phyloP scores from a whole-genome alignment of 2,329 filamentous ascomycete genomes.

The Pseudopithomyces chartarum region DNA sequence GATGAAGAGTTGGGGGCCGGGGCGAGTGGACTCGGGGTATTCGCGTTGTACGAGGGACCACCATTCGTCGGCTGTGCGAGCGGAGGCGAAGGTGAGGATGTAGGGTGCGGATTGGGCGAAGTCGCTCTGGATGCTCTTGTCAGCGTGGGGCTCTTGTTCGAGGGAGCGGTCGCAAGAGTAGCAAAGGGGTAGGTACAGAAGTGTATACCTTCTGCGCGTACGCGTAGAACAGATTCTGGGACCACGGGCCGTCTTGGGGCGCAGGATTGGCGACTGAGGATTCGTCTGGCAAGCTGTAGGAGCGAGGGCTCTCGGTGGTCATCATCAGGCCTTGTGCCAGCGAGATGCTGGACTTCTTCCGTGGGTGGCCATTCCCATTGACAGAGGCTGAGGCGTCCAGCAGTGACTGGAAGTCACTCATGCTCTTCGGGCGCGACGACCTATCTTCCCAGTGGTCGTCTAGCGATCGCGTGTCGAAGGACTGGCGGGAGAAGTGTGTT shows the following conservation, averaged over 20 bases:
- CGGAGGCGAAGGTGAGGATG: conserved; percentile 41
- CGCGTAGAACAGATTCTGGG: conserved; percentile 39
- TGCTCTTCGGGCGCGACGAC: conserved; percentile 40
- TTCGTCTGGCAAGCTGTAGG: conserved; percentile 16
- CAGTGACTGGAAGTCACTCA: conserved; percentile 40
- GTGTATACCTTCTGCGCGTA: conserved; percentile 40
- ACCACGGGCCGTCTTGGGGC: conserved; percentile 8
- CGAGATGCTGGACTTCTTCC: conserved; percentile 41
- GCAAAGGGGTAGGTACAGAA: not conserved
- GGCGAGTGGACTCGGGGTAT: conserved; percentile 36
- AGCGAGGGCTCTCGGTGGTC: conserved; percentile 29
- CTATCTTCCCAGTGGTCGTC: conserved; percentile 1
- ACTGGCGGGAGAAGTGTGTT: conserved; percentile 1
- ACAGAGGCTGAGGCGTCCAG: conserved; percentile 35
- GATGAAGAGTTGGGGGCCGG: conserved; percentile 41
- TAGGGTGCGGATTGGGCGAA: conserved; percentile 38
- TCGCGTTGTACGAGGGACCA: conserved; percentile 39
- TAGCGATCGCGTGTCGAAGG: conserved; percentile 3
- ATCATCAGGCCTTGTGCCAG: conserved; percentile 44
- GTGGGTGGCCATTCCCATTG: conserved; percentile 20
- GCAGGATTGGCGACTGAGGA: conserved; percentile 22
- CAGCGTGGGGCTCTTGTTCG: not conserved
- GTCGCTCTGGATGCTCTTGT: conserved; percentile 26
- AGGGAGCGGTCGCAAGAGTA: not conserved
- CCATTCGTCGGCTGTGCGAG: conserved; percentile 38